A percentile compares a stretch with the other conserved stretches of the same genome.
Conservation (phyloP, 768 basidiomycete species). For the Panaeolus cyanescens region DNA sequence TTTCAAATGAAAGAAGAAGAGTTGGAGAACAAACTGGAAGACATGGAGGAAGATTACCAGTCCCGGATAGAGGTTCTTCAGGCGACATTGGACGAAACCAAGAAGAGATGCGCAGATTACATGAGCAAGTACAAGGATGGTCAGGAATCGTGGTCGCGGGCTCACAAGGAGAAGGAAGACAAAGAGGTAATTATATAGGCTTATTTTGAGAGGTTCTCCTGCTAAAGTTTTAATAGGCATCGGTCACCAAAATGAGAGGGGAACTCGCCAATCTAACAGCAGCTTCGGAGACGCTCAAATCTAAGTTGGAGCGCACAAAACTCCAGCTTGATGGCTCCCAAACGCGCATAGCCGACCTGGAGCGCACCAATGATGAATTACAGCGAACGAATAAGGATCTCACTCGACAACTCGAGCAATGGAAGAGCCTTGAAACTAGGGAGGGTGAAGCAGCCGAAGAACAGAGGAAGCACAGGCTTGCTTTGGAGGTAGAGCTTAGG, state of each 20-base stretch:
- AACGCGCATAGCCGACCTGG: slow-evolving; percentile 52
- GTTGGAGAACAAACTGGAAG: slow-evolving; percentile 52
- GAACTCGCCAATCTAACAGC: slow-evolving; percentile 52
- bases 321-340: slow-evolving; percentile 62
- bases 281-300: slow-evolving; percentile 42
- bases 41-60: slow-evolving; percentile 51
- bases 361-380: slow-evolving; percentile 57
- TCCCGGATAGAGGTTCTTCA: slow-evolving; percentile 50
- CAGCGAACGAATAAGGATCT: slow-evolving; percentile 57
- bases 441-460: slow-evolving; percentile 60
- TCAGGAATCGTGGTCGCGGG: slow-evolving; percentile 36
- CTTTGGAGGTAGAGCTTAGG: slow-evolving; percentile 56
- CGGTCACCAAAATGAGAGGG: slow-evolving; percentile 44
- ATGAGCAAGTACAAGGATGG: slow-evolving; percentile 39
- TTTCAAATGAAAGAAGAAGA: slow-evolving; percentile 67
- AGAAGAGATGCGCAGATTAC: slow-evolving; percentile 33
- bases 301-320: slow-evolving; percentile 57
- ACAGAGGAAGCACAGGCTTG: slow-evolving; percentile 52
- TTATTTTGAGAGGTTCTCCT: background rate
- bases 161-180: slow-evolving; percentile 45
- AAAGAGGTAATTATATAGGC: slow-evolving; percentile 39
- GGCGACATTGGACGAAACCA: slow-evolving; percentile 37
- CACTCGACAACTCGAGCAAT: slow-evolving; percentile 65
- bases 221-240: slow-evolving; percentile 28
- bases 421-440: slow-evolving; percentile 67